Evolutionary conservation across 1,284 basidiomycete genomes (phyloP).

Genomic region (Sphaerobolus stellatus): DNA sequence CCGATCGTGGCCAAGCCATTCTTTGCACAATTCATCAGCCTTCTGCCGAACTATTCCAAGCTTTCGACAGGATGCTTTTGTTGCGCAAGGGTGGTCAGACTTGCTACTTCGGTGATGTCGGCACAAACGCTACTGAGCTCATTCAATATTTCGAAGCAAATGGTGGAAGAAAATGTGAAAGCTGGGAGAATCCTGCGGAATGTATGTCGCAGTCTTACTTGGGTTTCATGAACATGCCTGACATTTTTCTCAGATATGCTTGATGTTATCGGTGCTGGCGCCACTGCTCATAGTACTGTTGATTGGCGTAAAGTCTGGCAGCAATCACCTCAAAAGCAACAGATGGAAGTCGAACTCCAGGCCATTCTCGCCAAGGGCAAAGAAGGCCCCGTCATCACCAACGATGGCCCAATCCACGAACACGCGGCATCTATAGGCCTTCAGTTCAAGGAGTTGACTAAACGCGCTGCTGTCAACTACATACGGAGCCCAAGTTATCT

Average conservation of each 20-base stretch:
- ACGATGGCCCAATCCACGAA: constrained; percentile 12
- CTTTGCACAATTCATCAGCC: constrained; percentile 79
- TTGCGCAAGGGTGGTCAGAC: constrained; percentile 72
- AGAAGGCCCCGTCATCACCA: not conserved
- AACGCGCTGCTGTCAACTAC: constrained; percentile 53
- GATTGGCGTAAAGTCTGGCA: constrained; percentile 49
- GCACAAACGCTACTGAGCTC: constrained; percentile 52
- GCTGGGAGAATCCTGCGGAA: constrained; percentile 42
- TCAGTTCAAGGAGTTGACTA: constrained; percentile 52
- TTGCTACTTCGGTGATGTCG: constrained; percentile 78
- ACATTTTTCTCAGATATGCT: constrained; percentile 49
- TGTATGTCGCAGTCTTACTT: constrained; percentile 33
- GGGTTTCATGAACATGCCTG: constrained; percentile 9
- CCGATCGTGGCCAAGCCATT: constrained; percentile 78
- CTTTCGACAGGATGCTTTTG: constrained; percentile 64
- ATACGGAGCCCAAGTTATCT: constrained; percentile 74
- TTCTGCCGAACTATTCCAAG: constrained; percentile 69
- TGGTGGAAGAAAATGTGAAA: constrained; percentile 54
- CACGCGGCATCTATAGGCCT: constrained; percentile 53
- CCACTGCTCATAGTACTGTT: constrained; percentile 25
- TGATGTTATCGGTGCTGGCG: constrained; percentile 33
- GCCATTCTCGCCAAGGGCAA: not conserved
- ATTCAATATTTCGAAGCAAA: constrained; percentile 70
- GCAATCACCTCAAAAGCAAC: constrained; percentile 11
- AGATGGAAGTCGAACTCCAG: constrained; percentile 8